Conservation (phyloP, 768 basidiomycete species). For the Podaxis carcinomalis region DNA sequence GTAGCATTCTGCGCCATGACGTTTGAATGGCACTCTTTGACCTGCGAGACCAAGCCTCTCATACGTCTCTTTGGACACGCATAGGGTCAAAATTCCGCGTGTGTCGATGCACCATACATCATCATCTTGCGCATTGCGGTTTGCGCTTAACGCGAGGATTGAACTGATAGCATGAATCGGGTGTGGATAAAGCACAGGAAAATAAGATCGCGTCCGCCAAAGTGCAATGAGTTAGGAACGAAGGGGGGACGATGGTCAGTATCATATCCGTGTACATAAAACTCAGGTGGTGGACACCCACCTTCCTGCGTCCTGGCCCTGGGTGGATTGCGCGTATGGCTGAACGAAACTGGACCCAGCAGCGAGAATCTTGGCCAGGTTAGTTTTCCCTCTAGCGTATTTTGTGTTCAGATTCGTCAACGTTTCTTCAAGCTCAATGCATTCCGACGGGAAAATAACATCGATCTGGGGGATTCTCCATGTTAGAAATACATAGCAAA, state of each 20-base stretch:
- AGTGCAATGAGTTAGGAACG: neutral
- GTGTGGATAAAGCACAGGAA: neutral
- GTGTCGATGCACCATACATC: constrained; percentile 72
- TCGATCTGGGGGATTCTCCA: constrained; percentile 44
- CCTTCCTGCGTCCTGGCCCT: neutral
- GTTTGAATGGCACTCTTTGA: constrained; percentile 46
- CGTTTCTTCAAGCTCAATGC: constrained; percentile 26
- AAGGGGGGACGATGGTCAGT: neutral
- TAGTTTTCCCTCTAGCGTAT: constrained; percentile 41
- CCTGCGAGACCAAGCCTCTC: constrained; percentile 60
- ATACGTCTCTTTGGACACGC: constrained; percentile 53
- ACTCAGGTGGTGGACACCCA: neutral
- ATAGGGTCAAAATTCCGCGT: constrained; percentile 55
- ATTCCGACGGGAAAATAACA: constrained; percentile 49
- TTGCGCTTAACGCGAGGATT: constrained; percentile 32
- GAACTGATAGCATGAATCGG: constrained; percentile 20
- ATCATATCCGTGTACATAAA: too few species aligned
- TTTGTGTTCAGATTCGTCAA: constrained; percentile 38
- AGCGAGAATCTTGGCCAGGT: constrained; percentile 31
- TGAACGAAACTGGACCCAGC: neutral
- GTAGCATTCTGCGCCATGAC: neutral
- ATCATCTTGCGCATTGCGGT: constrained; percentile 27
- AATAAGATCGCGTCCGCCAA: neutral
- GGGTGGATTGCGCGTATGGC: neutral
- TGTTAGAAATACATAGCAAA: neutral